Percentiles rank a stretch among this genome's conserved stretches.
Conservation (phyloP, 2,329 filamentous ascomycete species). For the Pseudogymnoascus sp. region DNA sequence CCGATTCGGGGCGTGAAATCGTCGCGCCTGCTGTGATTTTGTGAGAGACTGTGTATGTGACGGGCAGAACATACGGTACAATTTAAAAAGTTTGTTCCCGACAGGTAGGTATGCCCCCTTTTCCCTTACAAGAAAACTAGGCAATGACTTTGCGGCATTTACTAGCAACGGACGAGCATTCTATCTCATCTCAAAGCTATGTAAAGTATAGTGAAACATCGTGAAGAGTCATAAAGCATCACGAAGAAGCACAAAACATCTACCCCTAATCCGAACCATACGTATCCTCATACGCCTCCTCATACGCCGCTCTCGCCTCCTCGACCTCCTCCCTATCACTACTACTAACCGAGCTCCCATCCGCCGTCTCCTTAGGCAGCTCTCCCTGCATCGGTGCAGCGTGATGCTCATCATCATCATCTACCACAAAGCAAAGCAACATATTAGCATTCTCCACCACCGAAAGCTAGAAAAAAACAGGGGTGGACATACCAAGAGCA, state of each 20-base stretch:
- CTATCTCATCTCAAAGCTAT: neutral
- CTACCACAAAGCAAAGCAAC: neutral
- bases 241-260: neutral
- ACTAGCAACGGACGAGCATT: neutral
- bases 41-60: neutral
- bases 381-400: slow-evolving; percentile 36
- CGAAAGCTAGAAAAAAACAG: slow-evolving; percentile 32
- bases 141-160: neutral
- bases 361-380: slow-evolving; percentile 13
- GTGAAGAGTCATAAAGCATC: neutral
- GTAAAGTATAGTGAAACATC: neutral
- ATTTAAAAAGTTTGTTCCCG: neutral
- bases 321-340: slow-evolving; percentile 48
- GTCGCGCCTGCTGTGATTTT: neutral
- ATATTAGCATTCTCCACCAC: slow-evolving; percentile 26
- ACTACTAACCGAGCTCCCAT: slow-evolving; percentile 33
- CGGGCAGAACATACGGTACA: neutral
- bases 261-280: slow-evolving; percentile 25
- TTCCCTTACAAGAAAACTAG: neutral
- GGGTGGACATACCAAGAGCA: slow-evolving; percentile 44
- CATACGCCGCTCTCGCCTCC: slow-evolving; percentile 46
- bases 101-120: neutral
- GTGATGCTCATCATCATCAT: slow-evolving; percentile 29
- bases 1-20: neutral
- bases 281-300: slow-evolving; percentile 44